phyloP scores from a whole-genome alignment of 306 rosid genomes.

The Vachellia pachyceras region DNA sequence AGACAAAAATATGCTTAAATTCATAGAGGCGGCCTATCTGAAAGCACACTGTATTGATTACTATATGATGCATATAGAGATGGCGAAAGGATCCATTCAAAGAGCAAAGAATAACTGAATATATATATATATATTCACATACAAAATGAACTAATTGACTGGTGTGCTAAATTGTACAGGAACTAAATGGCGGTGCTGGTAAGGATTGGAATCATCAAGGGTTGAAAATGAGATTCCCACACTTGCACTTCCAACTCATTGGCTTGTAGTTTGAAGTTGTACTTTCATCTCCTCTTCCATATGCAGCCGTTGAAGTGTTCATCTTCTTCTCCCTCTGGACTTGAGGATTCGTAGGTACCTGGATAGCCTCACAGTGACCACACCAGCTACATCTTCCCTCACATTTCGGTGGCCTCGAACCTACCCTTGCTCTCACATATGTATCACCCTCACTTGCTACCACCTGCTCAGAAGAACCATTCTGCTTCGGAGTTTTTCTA shows the following conservation, averaged over 20 bases:
- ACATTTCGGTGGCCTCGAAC: constrained; percentile 91
- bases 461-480: constrained; percentile 47
- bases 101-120: constrained; percentile 12
- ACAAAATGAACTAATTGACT: constrained; percentile 40
- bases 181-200: not conserved
- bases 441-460: constrained; percentile 50
- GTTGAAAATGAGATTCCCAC: constrained; percentile 82
- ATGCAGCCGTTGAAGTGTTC: constrained; percentile 51
- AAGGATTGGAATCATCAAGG: constrained; percentile 55
- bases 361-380: constrained; percentile 68
- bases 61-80: not conserved
- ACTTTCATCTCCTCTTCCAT: constrained; percentile 60
- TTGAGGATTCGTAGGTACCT: constrained; percentile 69
- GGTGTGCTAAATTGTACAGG: constrained; percentile 12
- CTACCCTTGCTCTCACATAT: constrained; percentile 62
- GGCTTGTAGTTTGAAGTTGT: constrained; percentile 80
- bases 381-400: constrained; percentile 80
- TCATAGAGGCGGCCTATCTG: not conserved
- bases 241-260: constrained; percentile 97
- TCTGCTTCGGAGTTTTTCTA: constrained; percentile 50
- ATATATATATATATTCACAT: constrained; percentile 36
- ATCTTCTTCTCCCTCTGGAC: constrained; percentile 33
- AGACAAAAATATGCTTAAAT: not conserved
- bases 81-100: not conserved
- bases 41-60: not conserved